Conservation (phyloP, 2,329 filamentous ascomycete genomes). For the Colletotrichum agaves region DNA sequence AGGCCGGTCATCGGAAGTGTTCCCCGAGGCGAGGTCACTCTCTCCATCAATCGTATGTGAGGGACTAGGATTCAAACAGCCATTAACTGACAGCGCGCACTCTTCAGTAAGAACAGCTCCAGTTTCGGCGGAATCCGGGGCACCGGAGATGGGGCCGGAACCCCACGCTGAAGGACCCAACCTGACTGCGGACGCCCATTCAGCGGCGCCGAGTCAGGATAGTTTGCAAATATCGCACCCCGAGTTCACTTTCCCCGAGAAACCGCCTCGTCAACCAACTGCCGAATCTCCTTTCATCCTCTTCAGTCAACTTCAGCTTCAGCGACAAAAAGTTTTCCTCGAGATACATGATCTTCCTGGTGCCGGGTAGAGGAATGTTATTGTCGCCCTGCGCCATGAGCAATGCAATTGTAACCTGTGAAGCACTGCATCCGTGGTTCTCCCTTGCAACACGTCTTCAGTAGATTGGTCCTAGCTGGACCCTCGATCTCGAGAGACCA, state of each 20-base stretch:
- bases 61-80: background rate
- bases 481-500: conserved; percentile 70
- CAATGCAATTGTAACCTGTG: conserved; percentile 72
- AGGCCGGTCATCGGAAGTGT: conserved; percentile 22
- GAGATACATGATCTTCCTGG: conserved; percentile 58
- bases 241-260: conserved; percentile 44
- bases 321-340: conserved; percentile 56
- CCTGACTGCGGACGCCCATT: background rate
- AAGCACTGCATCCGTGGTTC: conserved; percentile 63
- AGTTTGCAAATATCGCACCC: background rate
- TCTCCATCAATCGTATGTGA: no score
- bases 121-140: background rate
- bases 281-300: conserved; percentile 50
- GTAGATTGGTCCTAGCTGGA: conserved; percentile 54
- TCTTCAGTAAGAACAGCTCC: background rate
- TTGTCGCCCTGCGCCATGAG: conserved; percentile 68
- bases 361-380: conserved; percentile 68
- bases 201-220: conserved; percentile 7
- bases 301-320: conserved; percentile 45
- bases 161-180: background rate
- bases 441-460: conserved; percentile 60
- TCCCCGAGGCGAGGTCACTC: conserved; percentile 15
- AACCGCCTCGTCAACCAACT: conserved; percentile 42
- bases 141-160: conserved; percentile 3
- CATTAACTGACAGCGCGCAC: background rate